phyloP scores from a whole-genome alignment of 2,329 filamentous ascomycete species.

The Cladophialophora immunda region DNA sequence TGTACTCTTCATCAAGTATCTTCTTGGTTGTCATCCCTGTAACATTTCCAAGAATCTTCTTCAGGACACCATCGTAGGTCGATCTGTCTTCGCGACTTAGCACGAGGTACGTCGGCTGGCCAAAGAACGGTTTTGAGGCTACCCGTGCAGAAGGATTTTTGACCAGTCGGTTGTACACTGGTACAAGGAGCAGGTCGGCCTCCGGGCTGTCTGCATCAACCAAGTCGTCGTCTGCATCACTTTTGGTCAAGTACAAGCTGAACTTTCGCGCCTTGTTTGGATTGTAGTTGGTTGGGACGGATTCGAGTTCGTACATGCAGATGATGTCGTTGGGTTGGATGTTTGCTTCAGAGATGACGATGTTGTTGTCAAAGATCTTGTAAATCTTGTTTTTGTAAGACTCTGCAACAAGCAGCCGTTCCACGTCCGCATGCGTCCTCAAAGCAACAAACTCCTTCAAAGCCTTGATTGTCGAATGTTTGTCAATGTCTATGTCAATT shows the following conservation, averaged over 20 bases:
- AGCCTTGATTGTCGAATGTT: constrained; percentile 67
- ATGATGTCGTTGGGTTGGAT: constrained; percentile 71
- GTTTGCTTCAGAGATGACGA: constrained; percentile 72
- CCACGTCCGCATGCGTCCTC: constrained; percentile 60
- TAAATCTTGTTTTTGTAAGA: constrained; percentile 86
- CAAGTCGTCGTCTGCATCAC: constrained; percentile 51
- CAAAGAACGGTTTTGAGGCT: constrained; percentile 48
- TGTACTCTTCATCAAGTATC: constrained; percentile 62
- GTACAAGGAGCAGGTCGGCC: constrained; percentile 57
- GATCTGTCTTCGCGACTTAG: constrained; percentile 76
- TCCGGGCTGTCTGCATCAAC: constrained; percentile 53
- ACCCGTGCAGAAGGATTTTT: constrained; percentile 42
- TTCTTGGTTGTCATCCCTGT: constrained; percentile 77
- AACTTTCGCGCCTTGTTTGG: constrained; percentile 61
- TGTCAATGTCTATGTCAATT: constrained; percentile 80
- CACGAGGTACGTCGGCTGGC: constrained; percentile 69
- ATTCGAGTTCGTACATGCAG: constrained; percentile 79
- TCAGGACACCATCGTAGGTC: constrained; percentile 75
- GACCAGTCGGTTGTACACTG: constrained; percentile 56
- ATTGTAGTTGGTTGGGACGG: constrained; percentile 79
- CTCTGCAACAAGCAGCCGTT: constrained; percentile 79
- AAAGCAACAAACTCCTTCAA: constrained; percentile 62
- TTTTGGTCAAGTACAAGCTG: constrained; percentile 44
- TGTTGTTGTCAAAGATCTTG: constrained; percentile 79
- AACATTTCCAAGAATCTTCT: constrained; percentile 80